Conservation (phyloP, 129 eudicot genomes). For the Mikania micrantha region DNA sequence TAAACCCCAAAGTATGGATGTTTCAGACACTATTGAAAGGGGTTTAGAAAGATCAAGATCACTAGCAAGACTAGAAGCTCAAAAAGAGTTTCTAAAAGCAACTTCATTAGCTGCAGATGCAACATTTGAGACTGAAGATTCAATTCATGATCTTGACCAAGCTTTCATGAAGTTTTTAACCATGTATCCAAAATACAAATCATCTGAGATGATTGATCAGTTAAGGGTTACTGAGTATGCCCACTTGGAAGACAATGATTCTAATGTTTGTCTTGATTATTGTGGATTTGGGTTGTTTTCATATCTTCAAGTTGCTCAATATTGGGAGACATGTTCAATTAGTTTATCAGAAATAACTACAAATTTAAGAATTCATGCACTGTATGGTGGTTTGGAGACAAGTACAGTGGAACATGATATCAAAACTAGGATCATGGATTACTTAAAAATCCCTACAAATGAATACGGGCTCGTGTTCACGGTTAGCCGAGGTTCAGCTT, state of each 20-base stretch:
- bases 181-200: constrained; percentile 79
- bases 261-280: constrained; percentile 96
- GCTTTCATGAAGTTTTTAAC: constrained; percentile 73
- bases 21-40: constrained; percentile 35
- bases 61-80: constrained; percentile 76
- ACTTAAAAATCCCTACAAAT: constrained; percentile 84
- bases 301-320: constrained; percentile 64
- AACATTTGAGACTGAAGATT: constrained; percentile 54
- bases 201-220: constrained; percentile 79
- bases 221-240: constrained; percentile 72
- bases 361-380: constrained; percentile 67
- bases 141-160: constrained; percentile 47
- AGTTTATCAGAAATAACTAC: constrained; percentile 74
- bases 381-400: constrained; percentile 74
- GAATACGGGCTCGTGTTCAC: constrained; percentile 93
- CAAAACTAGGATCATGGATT: constrained; percentile 79
- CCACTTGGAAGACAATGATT: constrained; percentile 44
- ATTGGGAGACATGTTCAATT: constrained; percentile 76
- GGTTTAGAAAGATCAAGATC: constrained; percentile 80
- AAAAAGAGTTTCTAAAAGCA: constrained; percentile 79
- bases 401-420: constrained; percentile 80
- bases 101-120: constrained; percentile 91
- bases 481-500: constrained; percentile 94
- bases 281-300: constrained; percentile 97
- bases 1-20: constrained; percentile 52